Evolutionary conservation across 495 filamentous ascomycete species (phyloP).

Genomic region (Penicillium psychrofluorescens): DNA sequence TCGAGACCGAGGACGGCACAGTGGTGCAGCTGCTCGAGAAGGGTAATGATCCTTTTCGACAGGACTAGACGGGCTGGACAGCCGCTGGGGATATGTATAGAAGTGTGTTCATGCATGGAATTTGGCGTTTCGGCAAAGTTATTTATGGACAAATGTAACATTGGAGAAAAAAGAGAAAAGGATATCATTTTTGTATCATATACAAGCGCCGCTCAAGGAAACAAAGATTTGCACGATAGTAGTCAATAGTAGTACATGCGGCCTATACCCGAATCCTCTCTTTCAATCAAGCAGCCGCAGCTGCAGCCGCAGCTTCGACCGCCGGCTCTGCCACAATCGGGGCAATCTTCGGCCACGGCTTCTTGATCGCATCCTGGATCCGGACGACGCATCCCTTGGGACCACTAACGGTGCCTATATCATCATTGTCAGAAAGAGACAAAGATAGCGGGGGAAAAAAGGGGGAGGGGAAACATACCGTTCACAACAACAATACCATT

Average conservation of each 20-base stretch:
- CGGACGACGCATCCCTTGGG: slow-evolving; percentile 77
- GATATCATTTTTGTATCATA: slow-evolving; percentile 44
- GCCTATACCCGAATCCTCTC: slow-evolving; percentile 7
- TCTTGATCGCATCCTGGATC: slow-evolving; percentile 89
- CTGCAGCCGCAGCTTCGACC: slow-evolving; percentile 9
- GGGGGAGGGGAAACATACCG: slow-evolving; percentile 38
- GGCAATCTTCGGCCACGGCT: slow-evolving; percentile 62
- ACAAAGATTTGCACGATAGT: slow-evolving; percentile 28
- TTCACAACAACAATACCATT: slow-evolving; percentile 84
- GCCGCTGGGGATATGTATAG: slow-evolving; percentile 12
- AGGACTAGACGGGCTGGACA: slow-evolving; percentile 7
- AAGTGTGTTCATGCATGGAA: slow-evolving; percentile 15
- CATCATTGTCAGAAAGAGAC: background rate
- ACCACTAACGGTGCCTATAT: slow-evolving; percentile 63
- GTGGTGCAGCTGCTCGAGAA: slow-evolving; percentile 61
- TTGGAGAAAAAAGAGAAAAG: slow-evolving; percentile 17
- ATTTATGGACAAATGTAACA: background rate
- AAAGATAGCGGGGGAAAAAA: slow-evolving; percentile 6
- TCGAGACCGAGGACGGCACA: slow-evolving; percentile 58
- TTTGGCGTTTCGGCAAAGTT: slow-evolving; percentile 23
- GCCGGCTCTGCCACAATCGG: slow-evolving; percentile 16
- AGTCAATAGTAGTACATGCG: slow-evolving; percentile 35
- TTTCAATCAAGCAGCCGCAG: slow-evolving; percentile 20
- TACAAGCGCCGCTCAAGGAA: slow-evolving; percentile 39
- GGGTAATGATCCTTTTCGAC: slow-evolving; percentile 51